phyloP scores from a whole-genome alignment of 2,329 filamentous ascomycete genomes.

The Stemphylium lycopersici region DNA sequence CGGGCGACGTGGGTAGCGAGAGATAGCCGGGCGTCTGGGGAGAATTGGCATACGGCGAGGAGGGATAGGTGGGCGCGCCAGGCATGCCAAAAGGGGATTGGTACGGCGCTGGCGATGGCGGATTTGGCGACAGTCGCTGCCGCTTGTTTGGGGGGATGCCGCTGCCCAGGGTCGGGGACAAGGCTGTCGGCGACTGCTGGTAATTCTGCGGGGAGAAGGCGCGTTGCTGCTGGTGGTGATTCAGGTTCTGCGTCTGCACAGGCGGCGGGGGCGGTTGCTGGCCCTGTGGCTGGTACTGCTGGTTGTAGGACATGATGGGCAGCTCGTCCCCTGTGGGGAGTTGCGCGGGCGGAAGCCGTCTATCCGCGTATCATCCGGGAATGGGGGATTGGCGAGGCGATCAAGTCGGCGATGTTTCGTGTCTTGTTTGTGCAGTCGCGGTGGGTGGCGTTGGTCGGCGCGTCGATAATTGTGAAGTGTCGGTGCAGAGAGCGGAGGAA shows the following conservation, averaged over 20 bases:
- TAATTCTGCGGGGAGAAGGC: constrained; percentile 45
- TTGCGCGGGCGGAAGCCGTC: constrained; percentile 27
- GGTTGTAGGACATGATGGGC: constrained; percentile 44
- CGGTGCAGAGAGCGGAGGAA: constrained; percentile 19
- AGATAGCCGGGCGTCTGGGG: constrained; percentile 38
- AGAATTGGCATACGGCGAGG: constrained; percentile 47
- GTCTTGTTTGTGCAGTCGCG: constrained; percentile 15
- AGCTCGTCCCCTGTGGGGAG: constrained; percentile 32
- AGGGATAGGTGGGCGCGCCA: constrained; percentile 54
- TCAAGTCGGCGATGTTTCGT: constrained; percentile 11
- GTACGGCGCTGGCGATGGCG: constrained; percentile 62
- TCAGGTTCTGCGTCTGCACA: constrained; percentile 49
- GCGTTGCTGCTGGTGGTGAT: constrained; percentile 54
- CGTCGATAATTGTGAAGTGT: constrained; percentile 24
- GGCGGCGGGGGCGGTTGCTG: constrained; percentile 39
- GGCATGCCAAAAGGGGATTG: constrained; percentile 37
- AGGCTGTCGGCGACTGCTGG: constrained; percentile 59
- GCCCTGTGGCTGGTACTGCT: constrained; percentile 35
- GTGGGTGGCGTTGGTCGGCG: constrained; percentile 16
- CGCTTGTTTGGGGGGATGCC: constrained; percentile 72
- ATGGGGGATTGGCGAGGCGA: background rate
- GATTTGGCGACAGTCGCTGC: constrained; percentile 71
- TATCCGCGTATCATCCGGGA: constrained; percentile 35
- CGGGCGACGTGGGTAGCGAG: constrained; percentile 42
- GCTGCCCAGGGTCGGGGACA: constrained; percentile 53